Percentiles rank a stretch among this genome's conserved stretches.
phyloP scores from a whole-genome alignment of 1,284 basidiomycete genomes.

The Limonomyces culmigenus region DNA sequence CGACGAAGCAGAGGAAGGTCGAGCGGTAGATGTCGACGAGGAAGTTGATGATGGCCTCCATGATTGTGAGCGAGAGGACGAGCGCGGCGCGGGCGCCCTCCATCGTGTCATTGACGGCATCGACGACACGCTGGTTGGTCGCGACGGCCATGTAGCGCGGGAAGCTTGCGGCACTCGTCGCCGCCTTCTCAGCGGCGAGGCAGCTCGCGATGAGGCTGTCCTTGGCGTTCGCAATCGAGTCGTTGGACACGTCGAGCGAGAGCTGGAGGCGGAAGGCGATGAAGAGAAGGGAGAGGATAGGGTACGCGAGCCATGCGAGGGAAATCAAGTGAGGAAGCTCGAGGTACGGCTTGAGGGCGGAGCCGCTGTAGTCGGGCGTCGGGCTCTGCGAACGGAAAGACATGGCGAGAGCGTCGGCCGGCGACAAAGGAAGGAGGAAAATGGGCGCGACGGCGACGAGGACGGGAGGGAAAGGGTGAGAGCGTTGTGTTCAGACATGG shows the following conservation, averaged over 20 bases:
- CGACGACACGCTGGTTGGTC: constrained; percentile 64
- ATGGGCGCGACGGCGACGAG: constrained; percentile 11
- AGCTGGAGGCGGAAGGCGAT: constrained; percentile 68
- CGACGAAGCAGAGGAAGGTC: constrained; percentile 82
- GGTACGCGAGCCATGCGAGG: constrained; percentile 72
- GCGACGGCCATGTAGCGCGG: constrained; percentile 77
- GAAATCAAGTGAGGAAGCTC: constrained; percentile 69
- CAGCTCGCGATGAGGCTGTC: constrained; percentile 62
- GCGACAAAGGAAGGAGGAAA: constrained; percentile 21
- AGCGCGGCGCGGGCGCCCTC: constrained; percentile 61
- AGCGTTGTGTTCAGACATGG: too few species aligned
- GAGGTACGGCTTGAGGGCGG: constrained; percentile 65
- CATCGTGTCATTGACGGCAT: constrained; percentile 65
- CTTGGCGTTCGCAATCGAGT: constrained; percentile 54
- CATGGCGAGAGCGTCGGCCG: constrained; percentile 24
- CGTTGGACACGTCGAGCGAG: constrained; percentile 55
- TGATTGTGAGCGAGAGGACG: constrained; percentile 57
- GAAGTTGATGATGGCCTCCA: constrained; percentile 83
- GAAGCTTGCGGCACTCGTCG: constrained; percentile 67
- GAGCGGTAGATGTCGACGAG: constrained; percentile 85
- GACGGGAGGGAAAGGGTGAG: too few species aligned
- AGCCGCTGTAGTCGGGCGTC: too few species aligned
- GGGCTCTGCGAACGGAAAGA: constrained; percentile 12
- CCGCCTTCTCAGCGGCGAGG: constrained; percentile 67
- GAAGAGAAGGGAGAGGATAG: constrained; percentile 75